Evolutionary conservation across 176 grass and related monocot species (phyloP).

Genomic region (Eremochloa ophiuroides): DNA sequence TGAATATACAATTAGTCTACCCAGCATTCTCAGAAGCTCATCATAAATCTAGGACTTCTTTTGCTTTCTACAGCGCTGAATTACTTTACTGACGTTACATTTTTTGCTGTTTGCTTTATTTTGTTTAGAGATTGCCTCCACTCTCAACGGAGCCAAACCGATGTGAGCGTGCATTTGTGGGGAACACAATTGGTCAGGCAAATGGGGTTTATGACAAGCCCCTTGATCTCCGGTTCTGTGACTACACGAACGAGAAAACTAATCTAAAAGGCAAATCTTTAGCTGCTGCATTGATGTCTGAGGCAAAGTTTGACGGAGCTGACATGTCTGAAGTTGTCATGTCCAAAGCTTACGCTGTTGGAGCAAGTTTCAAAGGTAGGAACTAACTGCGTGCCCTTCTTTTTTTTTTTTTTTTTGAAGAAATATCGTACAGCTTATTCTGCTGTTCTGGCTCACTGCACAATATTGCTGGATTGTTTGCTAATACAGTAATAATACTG

Average conservation of each 20-base stretch:
- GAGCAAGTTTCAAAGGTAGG: slow-evolving; percentile 93
- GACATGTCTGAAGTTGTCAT: slow-evolving; percentile 90
- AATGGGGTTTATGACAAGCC: slow-evolving; percentile 97
- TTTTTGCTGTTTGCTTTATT: slow-evolving; percentile 15
- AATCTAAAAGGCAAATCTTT: slow-evolving; percentile 93
- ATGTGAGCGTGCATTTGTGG: slow-evolving; percentile 82
- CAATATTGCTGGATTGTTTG: not conserved
- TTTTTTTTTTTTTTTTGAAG: not conserved
- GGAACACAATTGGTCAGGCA: slow-evolving; percentile 95
- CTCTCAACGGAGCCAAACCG: slow-evolving; percentile 84
- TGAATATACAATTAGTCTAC: slow-evolving; percentile 13
- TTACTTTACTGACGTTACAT: not conserved
- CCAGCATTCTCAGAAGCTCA: not conserved
- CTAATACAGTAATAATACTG: not conserved
- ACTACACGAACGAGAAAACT: slow-evolving; percentile 67
- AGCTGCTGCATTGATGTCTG: slow-evolving; percentile 72
- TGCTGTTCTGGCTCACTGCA: not conserved
- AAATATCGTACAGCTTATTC: not conserved
- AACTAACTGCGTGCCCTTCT: not conserved
- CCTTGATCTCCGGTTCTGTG: slow-evolving; percentile 84
- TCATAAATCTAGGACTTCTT: not conserved
- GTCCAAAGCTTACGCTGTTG: slow-evolving; percentile 97
- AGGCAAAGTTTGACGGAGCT: slow-evolving; percentile 83
- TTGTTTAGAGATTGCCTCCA: slow-evolving; percentile 75
- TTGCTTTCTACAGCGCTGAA: not conserved